phyloP scores from a whole-genome alignment of 345 rosid species.

The Bruguiera gymnorhiza region DNA sequence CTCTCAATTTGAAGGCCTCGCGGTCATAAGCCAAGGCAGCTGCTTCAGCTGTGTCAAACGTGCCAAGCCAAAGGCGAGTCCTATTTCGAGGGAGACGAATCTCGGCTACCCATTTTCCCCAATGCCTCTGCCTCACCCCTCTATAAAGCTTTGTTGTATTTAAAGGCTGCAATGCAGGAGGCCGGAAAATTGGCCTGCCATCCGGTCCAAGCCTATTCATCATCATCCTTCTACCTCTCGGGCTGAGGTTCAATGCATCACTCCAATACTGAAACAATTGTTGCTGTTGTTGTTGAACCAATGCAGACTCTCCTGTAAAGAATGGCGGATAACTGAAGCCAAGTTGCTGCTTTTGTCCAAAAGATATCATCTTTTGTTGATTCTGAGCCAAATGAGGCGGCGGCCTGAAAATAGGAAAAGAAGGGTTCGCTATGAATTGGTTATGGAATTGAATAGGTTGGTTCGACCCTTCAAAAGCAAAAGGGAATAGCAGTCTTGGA shows the following conservation, averaged over 20 bases:
- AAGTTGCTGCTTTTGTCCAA: conserved; percentile 46
- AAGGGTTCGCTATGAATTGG: conserved; percentile 30
- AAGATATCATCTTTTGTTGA: conserved; percentile 72
- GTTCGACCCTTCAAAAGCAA: conserved; percentile 43
- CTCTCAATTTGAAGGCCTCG: conserved; percentile 80
- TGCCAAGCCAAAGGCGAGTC: conserved; percentile 94
- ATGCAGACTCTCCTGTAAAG: conserved; percentile 28
- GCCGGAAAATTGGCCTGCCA: conserved; percentile 46
- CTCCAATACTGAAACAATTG: conserved; percentile 62
- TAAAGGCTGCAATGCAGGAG: conserved; percentile 55
- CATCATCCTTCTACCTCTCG: conserved; percentile 77
- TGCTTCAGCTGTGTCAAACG: conserved; percentile 88
- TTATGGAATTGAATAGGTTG: conserved; percentile 41
- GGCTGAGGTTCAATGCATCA: conserved; percentile 61
- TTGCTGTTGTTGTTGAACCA: conserved; percentile 36
- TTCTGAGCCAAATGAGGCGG: conserved; percentile 26
- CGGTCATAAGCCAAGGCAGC: conserved; percentile 93
- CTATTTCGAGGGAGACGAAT: conserved; percentile 89
- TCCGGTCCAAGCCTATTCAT: conserved; percentile 66
- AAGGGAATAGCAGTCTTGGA: conserved; percentile 49
- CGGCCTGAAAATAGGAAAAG: conserved; percentile 27
- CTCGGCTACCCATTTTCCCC: conserved; percentile 99
- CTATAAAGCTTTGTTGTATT: conserved; percentile 78
- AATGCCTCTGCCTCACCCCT: conserved; percentile 92
- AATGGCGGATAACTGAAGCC: conserved; percentile 29